Percentiles rank a stretch among this genome's conserved stretches.
phyloP scores from a whole-genome alignment of 805 yeast genomes.

The Maudiozyma bulderi region DNA sequence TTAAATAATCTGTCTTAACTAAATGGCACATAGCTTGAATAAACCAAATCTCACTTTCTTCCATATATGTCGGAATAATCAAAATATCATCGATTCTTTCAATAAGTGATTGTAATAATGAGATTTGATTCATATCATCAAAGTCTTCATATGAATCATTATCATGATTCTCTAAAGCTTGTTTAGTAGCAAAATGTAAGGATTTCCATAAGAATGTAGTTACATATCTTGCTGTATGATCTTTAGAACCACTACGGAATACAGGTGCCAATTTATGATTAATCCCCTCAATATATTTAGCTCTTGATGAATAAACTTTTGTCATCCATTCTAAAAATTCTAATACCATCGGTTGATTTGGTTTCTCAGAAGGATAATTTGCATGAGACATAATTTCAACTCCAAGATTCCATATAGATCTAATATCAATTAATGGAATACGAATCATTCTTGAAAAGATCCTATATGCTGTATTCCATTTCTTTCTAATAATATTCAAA shows the following conservation, averaged over 20 bases:
- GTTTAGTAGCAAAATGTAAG: slow-evolving; percentile 7
- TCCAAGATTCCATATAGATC: slow-evolving; percentile 57
- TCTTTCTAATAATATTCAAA: slow-evolving; percentile 34
- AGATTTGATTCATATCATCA: neutral
- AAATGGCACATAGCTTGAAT: slow-evolving; percentile 21
- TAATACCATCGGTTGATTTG: slow-evolving; percentile 5
- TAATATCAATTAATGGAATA: slow-evolving; percentile 41
- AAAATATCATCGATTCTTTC: slow-evolving; percentile 23
- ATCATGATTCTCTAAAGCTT: slow-evolving; percentile 2
- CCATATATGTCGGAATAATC: slow-evolving; percentile 27
- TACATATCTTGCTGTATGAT: slow-evolving; percentile 22
- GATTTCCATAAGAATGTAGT: slow-evolving; percentile 24
- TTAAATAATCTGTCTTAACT: slow-evolving; percentile 19
- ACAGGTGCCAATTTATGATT: slow-evolving; percentile 22
- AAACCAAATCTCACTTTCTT: slow-evolving; percentile 26
- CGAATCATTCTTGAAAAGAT: slow-evolving; percentile 42
- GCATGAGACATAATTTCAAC: slow-evolving; percentile 38
- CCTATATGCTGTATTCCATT: slow-evolving; percentile 50
- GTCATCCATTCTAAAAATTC: slow-evolving; percentile 25
- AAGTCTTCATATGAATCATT: neutral
- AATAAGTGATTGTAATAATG: slow-evolving; percentile 10
- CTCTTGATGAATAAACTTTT: slow-evolving; percentile 18
- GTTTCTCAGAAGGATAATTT: slow-evolving; percentile 3
- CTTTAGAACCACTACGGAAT: slow-evolving; percentile 23
- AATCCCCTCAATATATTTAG: slow-evolving; percentile 15